These are phyloP conservation scores for Populus hybrid DNA, from an alignment of 441 rosid species.

Conservation along the genomic window DNA sequence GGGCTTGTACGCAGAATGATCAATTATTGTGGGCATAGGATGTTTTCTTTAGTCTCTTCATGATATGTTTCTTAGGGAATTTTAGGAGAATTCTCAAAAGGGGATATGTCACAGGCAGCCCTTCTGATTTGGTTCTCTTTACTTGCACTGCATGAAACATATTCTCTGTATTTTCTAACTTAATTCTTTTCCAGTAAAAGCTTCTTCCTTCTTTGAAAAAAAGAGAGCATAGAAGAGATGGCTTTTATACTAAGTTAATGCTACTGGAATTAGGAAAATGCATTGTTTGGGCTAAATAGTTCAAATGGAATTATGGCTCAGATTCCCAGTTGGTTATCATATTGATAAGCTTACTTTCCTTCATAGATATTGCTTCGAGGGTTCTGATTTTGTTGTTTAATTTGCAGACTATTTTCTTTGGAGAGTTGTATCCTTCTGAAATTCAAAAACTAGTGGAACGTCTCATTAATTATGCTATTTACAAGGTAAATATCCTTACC, in stretches of 20 bases:
- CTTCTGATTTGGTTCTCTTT: background rate
- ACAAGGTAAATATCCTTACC: constrained; percentile 63
- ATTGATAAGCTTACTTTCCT: constrained; percentile 1
- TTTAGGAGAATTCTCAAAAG: background rate
- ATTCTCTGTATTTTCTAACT: background rate
- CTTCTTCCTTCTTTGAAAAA: background rate
- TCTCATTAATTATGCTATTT: constrained; percentile 82
- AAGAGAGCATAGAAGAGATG: background rate
- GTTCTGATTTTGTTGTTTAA: constrained; percentile 9
- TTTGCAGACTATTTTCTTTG: constrained; percentile 84
- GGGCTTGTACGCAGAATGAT: background rate
- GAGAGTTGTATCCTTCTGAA: constrained; percentile 75
- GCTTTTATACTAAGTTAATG: background rate
- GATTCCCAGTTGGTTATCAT: background rate
- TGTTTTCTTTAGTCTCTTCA: background rate
- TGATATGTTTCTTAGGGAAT: background rate
- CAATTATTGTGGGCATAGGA: background rate
- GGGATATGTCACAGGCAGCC: background rate
- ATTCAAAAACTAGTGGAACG: constrained; percentile 77
- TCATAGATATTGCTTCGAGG: constrained; percentile 1
- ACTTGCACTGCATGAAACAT: background rate
- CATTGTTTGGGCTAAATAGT: background rate
- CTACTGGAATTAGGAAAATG: background rate
- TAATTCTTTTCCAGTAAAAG: background rate
- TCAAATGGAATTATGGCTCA: background rate